Evolutionary conservation across 2,329 filamentous ascomycete genomes (phyloP), one percentile per base, ranked within the genome.

Genomic region (Fusarium xyrophilum): DNA sequence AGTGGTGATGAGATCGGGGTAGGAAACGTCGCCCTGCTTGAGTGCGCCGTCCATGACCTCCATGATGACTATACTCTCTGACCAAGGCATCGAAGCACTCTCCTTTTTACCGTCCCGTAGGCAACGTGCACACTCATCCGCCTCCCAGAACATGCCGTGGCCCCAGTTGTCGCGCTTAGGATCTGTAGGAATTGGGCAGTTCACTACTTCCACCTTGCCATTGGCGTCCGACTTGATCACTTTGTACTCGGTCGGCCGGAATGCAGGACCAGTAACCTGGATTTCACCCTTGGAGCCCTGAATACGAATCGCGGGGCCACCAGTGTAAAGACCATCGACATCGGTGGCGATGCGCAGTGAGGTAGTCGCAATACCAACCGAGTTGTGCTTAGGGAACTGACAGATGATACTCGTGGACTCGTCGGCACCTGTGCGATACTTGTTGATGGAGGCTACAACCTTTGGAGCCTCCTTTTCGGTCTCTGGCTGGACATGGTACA

Each of bases 121-220:
- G 70, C 91, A 92, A 46, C 89, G 84, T 30, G 90, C 92, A 68
- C 88, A 90, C 82, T 93, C 92, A 76, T 94, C 92, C 2, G 92
- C 92, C 78, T 94, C 91, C 90, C 90, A 95, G 81, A 93, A 96
- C 92, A 96, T 96, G 51, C 93, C 93, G 68, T 93, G 90, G 14
- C 92, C 93, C 80, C 81, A 84, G 68, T 75, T 70, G 28, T 80
- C 75, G 33, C 82, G 79, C 68, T 79, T 81, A 27, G 78, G 72
- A 72, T 88, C 85, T 57, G 76, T 75, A 40, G 86, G 86, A 43
- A 87, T 83, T 15, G 85, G 83, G 74, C 82, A 85, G 69, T 86
- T 81, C 52, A 88, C 80, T 15, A 83, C 77, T 71, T 87, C 84
- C 30, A 82, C 76, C 42, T 82, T 79, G 51, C 82, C 82, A 30